Conservation (phyloP, 371 early-diverging fungal species). For the Mortierella polycephala region DNA sequence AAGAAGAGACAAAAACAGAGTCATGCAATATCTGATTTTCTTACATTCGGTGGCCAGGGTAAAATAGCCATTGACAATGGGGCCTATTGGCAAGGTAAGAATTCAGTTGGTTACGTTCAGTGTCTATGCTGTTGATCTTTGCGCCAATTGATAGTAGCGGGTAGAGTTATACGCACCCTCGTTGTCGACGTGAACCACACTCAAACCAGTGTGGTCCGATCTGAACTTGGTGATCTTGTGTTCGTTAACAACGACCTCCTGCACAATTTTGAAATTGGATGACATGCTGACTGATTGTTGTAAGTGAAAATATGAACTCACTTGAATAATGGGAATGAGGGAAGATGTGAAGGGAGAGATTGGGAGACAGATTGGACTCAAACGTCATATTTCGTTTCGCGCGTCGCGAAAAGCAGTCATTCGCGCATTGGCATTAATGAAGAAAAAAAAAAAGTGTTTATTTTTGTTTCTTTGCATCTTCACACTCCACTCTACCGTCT, state of each 20-base stretch:
- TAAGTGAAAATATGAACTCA: not conserved
- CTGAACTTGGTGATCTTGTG: slow-evolving; percentile 64
- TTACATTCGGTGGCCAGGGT: slow-evolving; percentile 74
- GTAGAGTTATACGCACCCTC: slow-evolving; percentile 59
- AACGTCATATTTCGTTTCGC: too few species aligned
- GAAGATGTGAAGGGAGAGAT: not conserved
- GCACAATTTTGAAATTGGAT: slow-evolving; percentile 41
- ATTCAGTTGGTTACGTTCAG: not conserved
- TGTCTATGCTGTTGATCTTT: not conserved
- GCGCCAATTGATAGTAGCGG: not conserved
- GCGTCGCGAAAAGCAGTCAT: not conserved
- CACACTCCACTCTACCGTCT: slow-evolving; percentile 1
- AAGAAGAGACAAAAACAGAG: not conserved
- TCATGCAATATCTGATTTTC: not conserved
- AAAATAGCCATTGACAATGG: slow-evolving; percentile 75
- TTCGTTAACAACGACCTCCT: slow-evolving; percentile 43
- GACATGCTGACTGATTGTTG: slow-evolving; percentile 12
- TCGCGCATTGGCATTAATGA: not conserved
- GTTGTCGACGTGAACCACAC: slow-evolving; percentile 68
- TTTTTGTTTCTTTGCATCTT: not conserved
- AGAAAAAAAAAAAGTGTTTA: not conserved
- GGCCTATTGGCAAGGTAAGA: slow-evolving; percentile 54
- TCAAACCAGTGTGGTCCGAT: slow-evolving; percentile 67
- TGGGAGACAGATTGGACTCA: not conserved
- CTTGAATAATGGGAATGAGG: not conserved